A percentile compares a stretch with the other conserved stretches of the same genome.
These are phyloP conservation scores for Zarea fungicola DNA, from an alignment of 2,329 filamentous ascomycete species.

Conservation along the genomic window DNA sequence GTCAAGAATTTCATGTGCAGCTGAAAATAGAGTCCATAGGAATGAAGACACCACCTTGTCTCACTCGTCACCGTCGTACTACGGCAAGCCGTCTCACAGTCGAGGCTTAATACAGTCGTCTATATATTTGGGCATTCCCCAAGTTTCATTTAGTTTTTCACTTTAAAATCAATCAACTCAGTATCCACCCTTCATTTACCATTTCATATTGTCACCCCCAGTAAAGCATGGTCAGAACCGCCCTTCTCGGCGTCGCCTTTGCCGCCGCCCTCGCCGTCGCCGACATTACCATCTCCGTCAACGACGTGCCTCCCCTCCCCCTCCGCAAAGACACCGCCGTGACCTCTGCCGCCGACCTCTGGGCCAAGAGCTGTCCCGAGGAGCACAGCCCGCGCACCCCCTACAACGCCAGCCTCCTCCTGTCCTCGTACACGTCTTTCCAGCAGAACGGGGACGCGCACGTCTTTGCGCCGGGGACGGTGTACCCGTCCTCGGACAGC, in stretches of 20 bases:
- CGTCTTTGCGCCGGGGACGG: conserved; percentile 14
- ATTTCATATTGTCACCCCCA: no score
- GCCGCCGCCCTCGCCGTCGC: conserved; percentile 14
- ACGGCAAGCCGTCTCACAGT: no score
- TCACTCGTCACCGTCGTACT: no score
- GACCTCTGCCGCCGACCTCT: conserved; percentile 25
- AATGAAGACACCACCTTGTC: no score
- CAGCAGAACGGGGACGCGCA: conserved; percentile 9
- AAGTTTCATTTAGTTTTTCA: no score
- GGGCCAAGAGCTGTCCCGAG: conserved; percentile 29
- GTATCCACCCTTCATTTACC: no score
- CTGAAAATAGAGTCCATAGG: no score
- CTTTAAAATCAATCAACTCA: no score
- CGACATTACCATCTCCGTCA: conserved; percentile 19
- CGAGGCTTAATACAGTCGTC: no score
- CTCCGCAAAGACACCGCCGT: conserved; percentile 19
- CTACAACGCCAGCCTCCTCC: conserved; percentile 22
- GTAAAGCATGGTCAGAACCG: conserved; percentile 2
- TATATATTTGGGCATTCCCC: no score
- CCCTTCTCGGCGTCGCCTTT: conserved; percentile 5
- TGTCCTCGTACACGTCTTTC: conserved; percentile 24
- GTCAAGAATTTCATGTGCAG: no score
- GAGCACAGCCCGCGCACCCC: conserved; percentile 21
- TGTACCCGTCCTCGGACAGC: conserved; percentile 31
- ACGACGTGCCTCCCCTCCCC: conserved; percentile 24